A percentile compares a stretch with the other conserved stretches of the same genome.
These are phyloP conservation scores for Pythium dissotocum DNA, from an alignment of 352 stramenopile species.

Conservation along the genomic window DNA sequence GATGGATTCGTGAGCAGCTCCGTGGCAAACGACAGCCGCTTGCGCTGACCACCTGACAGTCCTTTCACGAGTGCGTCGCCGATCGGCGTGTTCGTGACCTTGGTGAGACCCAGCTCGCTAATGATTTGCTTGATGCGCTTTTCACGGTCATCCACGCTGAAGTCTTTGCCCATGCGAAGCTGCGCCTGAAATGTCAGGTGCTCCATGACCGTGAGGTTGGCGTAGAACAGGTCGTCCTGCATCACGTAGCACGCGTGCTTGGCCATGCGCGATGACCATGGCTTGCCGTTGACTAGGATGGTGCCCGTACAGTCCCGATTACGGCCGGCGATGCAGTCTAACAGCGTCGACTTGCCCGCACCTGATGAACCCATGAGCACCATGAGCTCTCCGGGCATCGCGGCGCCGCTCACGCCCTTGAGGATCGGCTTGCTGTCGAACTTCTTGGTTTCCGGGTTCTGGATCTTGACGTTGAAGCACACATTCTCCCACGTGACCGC, in stretches of 20 bases:
- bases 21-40: conserved; percentile 80
- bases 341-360: conserved; percentile 53
- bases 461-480: conserved; percentile 33
- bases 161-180: conserved; percentile 63
- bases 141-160: conserved; percentile 32
- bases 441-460: conserved; percentile 28
- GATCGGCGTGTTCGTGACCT: conserved; percentile 51
- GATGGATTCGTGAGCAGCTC: conserved; percentile 81
- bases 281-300: conserved; percentile 41
- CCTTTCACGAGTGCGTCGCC: conserved; percentile 54
- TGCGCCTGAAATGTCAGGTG: conserved; percentile 86
- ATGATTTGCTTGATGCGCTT: conserved; percentile 64
- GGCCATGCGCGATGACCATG: conserved; percentile 38
- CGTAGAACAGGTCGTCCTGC: conserved; percentile 91
- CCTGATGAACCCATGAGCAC: conserved; percentile 66
- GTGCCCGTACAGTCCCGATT: conserved; percentile 34
- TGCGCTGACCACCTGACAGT: conserved; percentile 77
- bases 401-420: conserved; percentile 40
- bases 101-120: conserved; percentile 52
- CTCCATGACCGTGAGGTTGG: conserved; percentile 85
- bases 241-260: conserved; percentile 79
- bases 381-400: conserved; percentile 40
- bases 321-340: conserved; percentile 52
- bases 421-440: conserved; percentile 47
- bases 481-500: conserved; percentile 29